These are phyloP conservation scores for Vitis cinerea DNA, from an alignment of 164 flowering plant genomes.

Conservation along the genomic window DNA sequence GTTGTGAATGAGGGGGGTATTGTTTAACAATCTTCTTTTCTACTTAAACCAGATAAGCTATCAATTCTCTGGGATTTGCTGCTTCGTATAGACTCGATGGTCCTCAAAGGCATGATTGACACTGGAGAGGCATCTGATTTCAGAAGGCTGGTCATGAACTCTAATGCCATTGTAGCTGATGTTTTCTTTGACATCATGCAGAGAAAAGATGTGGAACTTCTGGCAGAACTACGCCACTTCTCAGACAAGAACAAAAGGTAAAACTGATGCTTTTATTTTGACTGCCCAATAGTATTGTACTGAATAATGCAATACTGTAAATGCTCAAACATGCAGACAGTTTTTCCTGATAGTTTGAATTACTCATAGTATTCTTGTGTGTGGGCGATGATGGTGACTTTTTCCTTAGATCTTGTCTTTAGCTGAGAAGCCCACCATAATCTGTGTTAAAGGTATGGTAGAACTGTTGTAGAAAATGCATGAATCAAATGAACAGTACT, in stretches of 20 bases:
- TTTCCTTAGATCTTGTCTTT: too few species aligned
- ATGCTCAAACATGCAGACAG: too few species aligned
- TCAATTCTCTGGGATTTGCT: slow-evolving; percentile 54
- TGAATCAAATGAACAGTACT: too few species aligned
- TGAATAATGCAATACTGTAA: too few species aligned
- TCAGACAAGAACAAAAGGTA: slow-evolving; percentile 47
- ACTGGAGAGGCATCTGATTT: slow-evolving; percentile 55
- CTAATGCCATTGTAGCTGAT: slow-evolving; percentile 37
- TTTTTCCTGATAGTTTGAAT: too few species aligned
- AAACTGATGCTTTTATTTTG: background rate
- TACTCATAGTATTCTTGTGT: too few species aligned
- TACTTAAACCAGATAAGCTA: slow-evolving; percentile 29
- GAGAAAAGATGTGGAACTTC: slow-evolving; percentile 54
- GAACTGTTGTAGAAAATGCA: too few species aligned
- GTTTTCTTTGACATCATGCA: slow-evolving; percentile 29
- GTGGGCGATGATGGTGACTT: too few species aligned
- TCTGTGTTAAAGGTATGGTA: too few species aligned
- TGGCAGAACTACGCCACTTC: slow-evolving; percentile 51
- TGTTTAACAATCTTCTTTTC: slow-evolving; percentile 7
- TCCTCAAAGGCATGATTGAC: slow-evolving; percentile 53
- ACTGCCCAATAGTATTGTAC: background rate
- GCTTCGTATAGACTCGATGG: slow-evolving; percentile 83
- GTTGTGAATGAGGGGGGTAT: background rate
- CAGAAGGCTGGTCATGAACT: slow-evolving; percentile 48
- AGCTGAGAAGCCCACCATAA: too few species aligned